Evolutionary conservation across 371 early-diverging fungal genomes (phyloP), one percentile per base, ranked within the genome.

Genomic region (Entomophthora muscae): DNA sequence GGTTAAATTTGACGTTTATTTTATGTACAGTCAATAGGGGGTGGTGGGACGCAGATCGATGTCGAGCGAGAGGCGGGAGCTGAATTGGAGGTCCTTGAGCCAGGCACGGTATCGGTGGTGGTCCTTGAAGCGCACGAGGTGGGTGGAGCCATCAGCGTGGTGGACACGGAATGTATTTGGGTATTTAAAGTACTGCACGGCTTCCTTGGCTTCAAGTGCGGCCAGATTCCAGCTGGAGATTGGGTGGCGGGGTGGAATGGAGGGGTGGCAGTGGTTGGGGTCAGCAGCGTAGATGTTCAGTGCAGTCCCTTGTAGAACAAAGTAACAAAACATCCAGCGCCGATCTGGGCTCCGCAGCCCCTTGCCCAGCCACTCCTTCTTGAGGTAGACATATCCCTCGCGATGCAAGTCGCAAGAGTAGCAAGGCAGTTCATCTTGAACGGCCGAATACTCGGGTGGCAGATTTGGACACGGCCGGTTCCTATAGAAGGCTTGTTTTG

Each of bases 401-500:
- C 58, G 58, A 29, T 57, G 26, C 7, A 57, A 31, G 58, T 57
- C 31, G 26, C 58, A 57, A 1, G 58, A 29, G 58, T 57, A 57
- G 29, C 31, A 7, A 3, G 58, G 58, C 29, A 57, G 29, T 13
- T 57, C 10, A 42, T 42, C 42, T 10, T 10, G 17, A 17, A 5
- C 42, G 17, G 5, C 5, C 17, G 42, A 17, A 17, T 42, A 42
- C 42, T 42, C 42, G 42, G 42, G 42, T 42, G 42, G 42, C 17
- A 42, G 17, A 17, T 17, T 42, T 5, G 42, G 17, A 17, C 17
- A 42, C 17, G 42, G 42, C 42, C 42, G n/a, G n/a, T n/a, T n/a
- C n/a, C n/a, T n/a, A n/a, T n/a, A n/a, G n/a, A n/a, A n/a, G n/a
- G n/a, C n/a, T n/a, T n/a, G n/a, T n/a, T n/a, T n/a, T n/a, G n/a